Evolutionary conservation across 2,329 filamentous ascomycete genomes (phyloP).

Genomic region (Calonectria naviculata): DNA sequence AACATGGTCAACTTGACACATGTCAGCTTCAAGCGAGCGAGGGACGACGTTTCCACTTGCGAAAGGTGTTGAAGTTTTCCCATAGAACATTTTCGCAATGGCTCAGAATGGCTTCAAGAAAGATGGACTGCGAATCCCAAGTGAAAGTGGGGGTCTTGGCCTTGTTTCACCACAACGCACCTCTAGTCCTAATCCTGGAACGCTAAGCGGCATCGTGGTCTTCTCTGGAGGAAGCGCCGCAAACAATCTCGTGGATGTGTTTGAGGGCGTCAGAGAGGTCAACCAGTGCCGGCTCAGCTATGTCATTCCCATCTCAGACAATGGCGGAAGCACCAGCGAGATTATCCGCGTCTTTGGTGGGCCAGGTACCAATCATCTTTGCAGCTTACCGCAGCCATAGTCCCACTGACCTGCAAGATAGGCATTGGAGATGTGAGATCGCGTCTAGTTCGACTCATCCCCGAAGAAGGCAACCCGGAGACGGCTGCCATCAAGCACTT

Average conservation of each 20-base stretch:
- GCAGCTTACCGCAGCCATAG: background rate
- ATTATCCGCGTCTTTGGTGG: slow-evolving; percentile 95
- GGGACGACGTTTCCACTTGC: background rate
- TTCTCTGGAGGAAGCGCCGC: slow-evolving; percentile 96
- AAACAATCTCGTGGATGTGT: slow-evolving; percentile 93
- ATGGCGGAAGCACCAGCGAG: slow-evolving; percentile 93
- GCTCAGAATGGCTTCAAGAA: slow-evolving; percentile 26
- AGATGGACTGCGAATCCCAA: slow-evolving; percentile 37
- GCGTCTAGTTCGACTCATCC: slow-evolving; percentile 90
- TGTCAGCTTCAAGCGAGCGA: slow-evolving; percentile 11
- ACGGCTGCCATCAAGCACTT: slow-evolving; percentile 81
- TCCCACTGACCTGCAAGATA: slow-evolving; percentile 46
- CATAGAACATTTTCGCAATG: slow-evolving; percentile 21
- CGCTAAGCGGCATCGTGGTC: slow-evolving; percentile 71
- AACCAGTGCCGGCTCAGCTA: slow-evolving; percentile 80
- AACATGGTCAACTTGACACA: slow-evolving; percentile 12
- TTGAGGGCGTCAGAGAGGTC: slow-evolving; percentile 72
- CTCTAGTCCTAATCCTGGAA: slow-evolving; percentile 30
- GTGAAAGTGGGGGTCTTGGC: slow-evolving; percentile 33
- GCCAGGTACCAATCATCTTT: slow-evolving; percentile 68
- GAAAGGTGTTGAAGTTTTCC: background rate
- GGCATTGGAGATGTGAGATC: slow-evolving; percentile 64
- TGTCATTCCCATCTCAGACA: slow-evolving; percentile 95
- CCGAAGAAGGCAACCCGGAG: slow-evolving; percentile 70
- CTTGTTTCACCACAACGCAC: slow-evolving; percentile 28